A percentile compares a stretch with the other conserved stretches of the same genome.
Conservation (phyloP, 208 protist species). For the Trypanosoma cruzi region DNA sequence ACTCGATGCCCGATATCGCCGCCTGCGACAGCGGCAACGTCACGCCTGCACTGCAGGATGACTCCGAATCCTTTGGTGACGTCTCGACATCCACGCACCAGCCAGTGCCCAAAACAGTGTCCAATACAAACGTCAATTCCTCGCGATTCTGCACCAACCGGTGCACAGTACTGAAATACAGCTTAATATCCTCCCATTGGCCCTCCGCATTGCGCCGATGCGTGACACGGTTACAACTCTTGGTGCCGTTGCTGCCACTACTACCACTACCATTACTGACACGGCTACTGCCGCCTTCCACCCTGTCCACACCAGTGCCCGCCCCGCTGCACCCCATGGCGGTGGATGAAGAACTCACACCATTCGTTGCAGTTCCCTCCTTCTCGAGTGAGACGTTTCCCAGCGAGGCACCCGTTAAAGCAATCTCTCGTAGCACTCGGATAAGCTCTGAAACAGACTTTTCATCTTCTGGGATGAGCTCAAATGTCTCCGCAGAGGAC, state of each 20-base stretch:
- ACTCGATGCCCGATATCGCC: not conserved
- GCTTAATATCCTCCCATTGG: slow-evolving; percentile 51
- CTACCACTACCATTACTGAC: not conserved
- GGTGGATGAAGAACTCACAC: not conserved
- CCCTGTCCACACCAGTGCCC: not conserved
- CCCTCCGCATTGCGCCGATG: slow-evolving; percentile 3
- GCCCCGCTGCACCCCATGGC: not conserved
- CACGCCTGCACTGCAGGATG: not conserved
- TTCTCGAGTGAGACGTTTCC: slow-evolving; percentile 5
- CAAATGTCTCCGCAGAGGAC: slow-evolving; percentile 20
- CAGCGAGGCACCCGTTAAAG: slow-evolving; percentile 42
- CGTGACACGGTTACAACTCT: not conserved
- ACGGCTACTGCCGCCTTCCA: not conserved
- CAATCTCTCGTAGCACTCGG: slow-evolving; percentile 49
- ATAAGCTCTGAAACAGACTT: slow-evolving; percentile 39
- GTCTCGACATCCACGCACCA: slow-evolving; percentile 33
- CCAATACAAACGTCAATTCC: slow-evolving; percentile 46
- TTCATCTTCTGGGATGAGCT: slow-evolving; percentile 45
- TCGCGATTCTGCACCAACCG: slow-evolving; percentile 41
- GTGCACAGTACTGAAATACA: slow-evolving; percentile 35
- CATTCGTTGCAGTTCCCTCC: not conserved
- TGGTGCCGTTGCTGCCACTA: not conserved
- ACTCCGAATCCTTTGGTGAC: not conserved
- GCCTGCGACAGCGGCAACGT: slow-evolving; percentile 12
- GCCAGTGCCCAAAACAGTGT: slow-evolving; percentile 36